Base-by-base conservation (phyloP, 1,284 basidiomycete genomes). In the Ustilago loliicola region DNA sequence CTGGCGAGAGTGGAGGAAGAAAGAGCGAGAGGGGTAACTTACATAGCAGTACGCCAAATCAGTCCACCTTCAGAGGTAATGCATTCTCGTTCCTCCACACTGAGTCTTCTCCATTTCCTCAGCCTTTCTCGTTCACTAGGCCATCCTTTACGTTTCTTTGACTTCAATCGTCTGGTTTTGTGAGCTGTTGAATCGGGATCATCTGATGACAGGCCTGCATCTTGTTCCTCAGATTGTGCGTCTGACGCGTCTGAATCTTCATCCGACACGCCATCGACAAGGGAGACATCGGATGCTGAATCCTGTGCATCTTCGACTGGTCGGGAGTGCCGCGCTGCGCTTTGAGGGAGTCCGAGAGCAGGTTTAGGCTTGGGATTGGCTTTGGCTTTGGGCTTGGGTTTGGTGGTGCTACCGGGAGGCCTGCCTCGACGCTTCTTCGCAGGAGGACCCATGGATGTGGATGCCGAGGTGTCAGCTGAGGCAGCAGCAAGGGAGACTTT, bases 11-110 rank as follows among this genome's bases (percentile, higher is more conserved):
- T 17, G n/a, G 7, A 36, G 52, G 21, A 36, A 25, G 32, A 32
- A n/a, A 36, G 32, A 23, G 32, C 9, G n/a, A 47, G 11, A 23
- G 1, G 6, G 3, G 17, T 29, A 40, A 64, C 66, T 55, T 48
- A 68, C 56, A 76, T 75, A 3, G 78, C 78, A 6, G 66, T 71
- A 6, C 69, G 57, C 79, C 79, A 80, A n/a, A 80, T 68, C 42
- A 80, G 32, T 25, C 79, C 79, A n/a, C 72, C 76, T 57, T 80
- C 75, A 2, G 73, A 70, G 1, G 70, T 77, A 21, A 80, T 63
- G 29, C 68, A 72, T 54, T 80, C 79, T 15, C 79, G 61, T 50
- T 80, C 79, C 29, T 78, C 68, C 0, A 72, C 48, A 42, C 61
- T 75, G 11, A 80, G 47, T 6, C 68, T 42, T n/a, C 79, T 65